Evolutionary conservation across 2,329 filamentous ascomycete species (phyloP).

Genomic region (Rutstroemia sp.): DNA sequence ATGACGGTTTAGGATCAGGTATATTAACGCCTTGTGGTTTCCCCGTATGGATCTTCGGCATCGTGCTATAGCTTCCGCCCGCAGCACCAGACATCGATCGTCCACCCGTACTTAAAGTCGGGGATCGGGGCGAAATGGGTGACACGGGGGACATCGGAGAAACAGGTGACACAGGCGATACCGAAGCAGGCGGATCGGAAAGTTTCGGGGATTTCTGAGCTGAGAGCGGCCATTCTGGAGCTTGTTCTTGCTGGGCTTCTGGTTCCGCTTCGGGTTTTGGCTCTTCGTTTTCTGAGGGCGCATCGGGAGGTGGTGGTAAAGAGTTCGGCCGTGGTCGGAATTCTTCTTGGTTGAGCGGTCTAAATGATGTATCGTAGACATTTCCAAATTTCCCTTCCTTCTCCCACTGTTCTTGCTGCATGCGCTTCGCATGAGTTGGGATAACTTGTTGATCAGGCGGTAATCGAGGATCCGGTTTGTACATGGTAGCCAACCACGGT

Average conservation of each 20-base stretch:
- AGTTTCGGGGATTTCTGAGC: conserved; percentile 17
- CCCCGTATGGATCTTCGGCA: conserved; percentile 30
- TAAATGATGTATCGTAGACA: conserved; percentile 81
- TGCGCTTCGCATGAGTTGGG: conserved; percentile 81
- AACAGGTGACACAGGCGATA: neutral
- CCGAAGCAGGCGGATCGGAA: no score
- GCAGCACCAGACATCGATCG: conserved; percentile 35
- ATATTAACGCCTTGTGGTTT: conserved; percentile 29
- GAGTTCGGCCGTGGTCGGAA: conserved; percentile 70
- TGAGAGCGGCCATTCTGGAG: conserved; percentile 53
- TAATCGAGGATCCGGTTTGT: conserved; percentile 88
- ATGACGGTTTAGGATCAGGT: conserved; percentile 31
- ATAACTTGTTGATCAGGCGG: conserved; percentile 94
- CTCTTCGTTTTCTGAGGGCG: conserved; percentile 21
- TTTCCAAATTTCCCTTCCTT: conserved; percentile 81
- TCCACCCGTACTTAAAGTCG: conserved; percentile 38
- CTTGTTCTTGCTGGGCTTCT: conserved; percentile 25
- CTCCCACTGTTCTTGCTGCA: conserved; percentile 95
- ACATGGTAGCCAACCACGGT: conserved; percentile 90
- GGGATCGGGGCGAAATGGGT: conserved; percentile 35
- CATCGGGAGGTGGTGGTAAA: conserved; percentile 3
- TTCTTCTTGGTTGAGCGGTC: conserved; percentile 55
- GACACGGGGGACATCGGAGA: neutral
- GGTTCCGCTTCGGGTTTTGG: conserved; percentile 10
- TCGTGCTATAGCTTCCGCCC: conserved; percentile 41